Evolutionary conservation across 192 early-diverging fungal species (phyloP), one percentile per base, ranked within the genome.

Genomic region (Backusella luteola): DNA sequence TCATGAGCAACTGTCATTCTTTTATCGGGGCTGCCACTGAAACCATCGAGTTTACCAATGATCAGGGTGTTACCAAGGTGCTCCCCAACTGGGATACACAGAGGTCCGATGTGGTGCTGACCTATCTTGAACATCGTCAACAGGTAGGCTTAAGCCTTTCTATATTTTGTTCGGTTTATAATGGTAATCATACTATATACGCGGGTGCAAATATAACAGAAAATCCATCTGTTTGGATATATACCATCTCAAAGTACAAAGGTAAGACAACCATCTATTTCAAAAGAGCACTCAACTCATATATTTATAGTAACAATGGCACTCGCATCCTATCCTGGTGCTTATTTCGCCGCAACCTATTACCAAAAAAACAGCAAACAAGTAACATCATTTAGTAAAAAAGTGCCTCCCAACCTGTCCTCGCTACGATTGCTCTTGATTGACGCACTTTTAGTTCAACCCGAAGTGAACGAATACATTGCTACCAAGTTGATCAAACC

Each of bases 81-180:
- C 15, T 26, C 4, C 42, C 29, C 0, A 63, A 53, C 39, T 67
- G 49, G 73, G 56, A 41, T 66, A 59, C 35, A 29, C 70, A 71
- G n/a, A 32, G 71, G 34, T 49, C 79, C 7, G 90, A 95, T 41
- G 88, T 89, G 1, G 72, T 95, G 9, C 66, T 93, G 66, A 87
- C 79, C 23, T 89, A 90, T 78, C 84, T 95, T 26, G 95, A 96
- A 72, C 92, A 93, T 8, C 86, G 95, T 11, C 93, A 95, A 77
- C 93, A 95, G 71, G 82, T 93, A 56, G 95, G 95, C 6, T 79
- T 96, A n/a, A 84, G 92, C 4, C 80, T 89, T 19, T 88, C 91
- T 39, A 84, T 87, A 4, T 79, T 96, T 17, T 82, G 88, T 66
- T 88, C 90, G 19, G 88, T 93, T 56, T 95, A 85, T 84, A 85